Percentiles rank a stretch among this genome's conserved stretches.
Evolutionary conservation across 2,329 filamentous ascomycete species (phyloP).

Genomic region (Sclerotinia sclerotiorum): DNA sequence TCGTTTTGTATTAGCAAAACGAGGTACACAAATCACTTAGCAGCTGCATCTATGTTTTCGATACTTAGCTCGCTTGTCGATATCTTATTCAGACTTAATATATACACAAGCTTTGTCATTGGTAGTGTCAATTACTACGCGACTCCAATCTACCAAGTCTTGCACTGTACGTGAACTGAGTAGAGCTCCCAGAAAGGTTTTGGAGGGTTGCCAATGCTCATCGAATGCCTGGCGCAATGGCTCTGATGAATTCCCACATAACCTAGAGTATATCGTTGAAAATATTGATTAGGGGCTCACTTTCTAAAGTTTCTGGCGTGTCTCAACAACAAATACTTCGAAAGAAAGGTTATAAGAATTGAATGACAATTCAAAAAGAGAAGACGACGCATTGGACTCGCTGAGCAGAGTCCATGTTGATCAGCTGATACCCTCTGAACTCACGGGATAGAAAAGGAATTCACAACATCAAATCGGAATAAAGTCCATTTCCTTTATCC

Average conservation of each 20-base stretch:
- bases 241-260: neutral
- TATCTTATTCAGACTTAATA: neutral
- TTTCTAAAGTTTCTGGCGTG: no score
- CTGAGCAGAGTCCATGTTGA: no score
- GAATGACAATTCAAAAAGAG: no score
- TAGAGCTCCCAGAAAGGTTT: neutral
- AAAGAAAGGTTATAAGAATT: no score
- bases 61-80: neutral
- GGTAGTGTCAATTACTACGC: neutral
- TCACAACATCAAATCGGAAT: no score
- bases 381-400: no score
- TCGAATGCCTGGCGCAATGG: neutral
- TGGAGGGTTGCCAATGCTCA: neutral
- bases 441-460: no score
- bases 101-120: neutral
- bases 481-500: no score
- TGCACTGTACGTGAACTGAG: neutral
- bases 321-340: no score
- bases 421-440: no score
- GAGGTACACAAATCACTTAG: neutral
- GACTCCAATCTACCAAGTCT: neutral
- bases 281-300: no score
- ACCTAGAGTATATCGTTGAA: neutral
- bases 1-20: no score
- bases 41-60: neutral